A percentile compares a stretch with the other conserved stretches of the same genome.
These are phyloP conservation scores for Harringtonia lauricola DNA, from an alignment of 2,329 filamentous ascomycete genomes.

Conservation along the genomic window DNA sequence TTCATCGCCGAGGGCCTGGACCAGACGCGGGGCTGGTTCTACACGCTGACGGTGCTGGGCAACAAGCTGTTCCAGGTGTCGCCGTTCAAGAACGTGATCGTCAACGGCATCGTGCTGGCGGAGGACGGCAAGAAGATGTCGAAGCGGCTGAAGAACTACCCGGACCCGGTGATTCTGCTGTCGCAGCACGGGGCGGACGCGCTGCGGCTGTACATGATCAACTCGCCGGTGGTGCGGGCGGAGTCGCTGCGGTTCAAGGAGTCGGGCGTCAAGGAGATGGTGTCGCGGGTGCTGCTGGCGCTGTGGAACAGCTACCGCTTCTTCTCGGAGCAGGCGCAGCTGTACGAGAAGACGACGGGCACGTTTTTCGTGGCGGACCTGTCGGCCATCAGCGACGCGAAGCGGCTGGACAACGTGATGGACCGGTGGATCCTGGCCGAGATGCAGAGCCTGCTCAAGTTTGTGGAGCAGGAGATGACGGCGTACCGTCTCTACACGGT, in stretches of 20 bases:
- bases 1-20: constrained; percentile 44
- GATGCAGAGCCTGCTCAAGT: constrained; percentile 82
- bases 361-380: constrained; percentile 73
- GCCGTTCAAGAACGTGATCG: constrained; percentile 66
- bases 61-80: constrained; percentile 55
- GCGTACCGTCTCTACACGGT: constrained; percentile 65
- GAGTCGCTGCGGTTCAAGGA: constrained; percentile 90
- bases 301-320: constrained; percentile 98
- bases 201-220: constrained; percentile 89
- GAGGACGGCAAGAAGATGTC: constrained; percentile 93
- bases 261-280: constrained; percentile 84
- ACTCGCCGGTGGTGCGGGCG: constrained; percentile 86
- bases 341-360: constrained; percentile 76
- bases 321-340: constrained; percentile 76
- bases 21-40: constrained; percentile 95
- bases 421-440: constrained; percentile 91
- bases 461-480: constrained; percentile 85
- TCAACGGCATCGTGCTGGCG: constrained; percentile 42
- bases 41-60: constrained; percentile 79
- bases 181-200: constrained; percentile 84
- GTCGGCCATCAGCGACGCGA: constrained; percentile 24
- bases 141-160: constrained; percentile 93
- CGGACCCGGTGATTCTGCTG: constrained; percentile 75
- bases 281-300: constrained; percentile 80
- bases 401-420: constrained; percentile 64